Conservation (phyloP, 2,329 filamentous ascomycete genomes). For the Diaporthe batatas region DNA sequence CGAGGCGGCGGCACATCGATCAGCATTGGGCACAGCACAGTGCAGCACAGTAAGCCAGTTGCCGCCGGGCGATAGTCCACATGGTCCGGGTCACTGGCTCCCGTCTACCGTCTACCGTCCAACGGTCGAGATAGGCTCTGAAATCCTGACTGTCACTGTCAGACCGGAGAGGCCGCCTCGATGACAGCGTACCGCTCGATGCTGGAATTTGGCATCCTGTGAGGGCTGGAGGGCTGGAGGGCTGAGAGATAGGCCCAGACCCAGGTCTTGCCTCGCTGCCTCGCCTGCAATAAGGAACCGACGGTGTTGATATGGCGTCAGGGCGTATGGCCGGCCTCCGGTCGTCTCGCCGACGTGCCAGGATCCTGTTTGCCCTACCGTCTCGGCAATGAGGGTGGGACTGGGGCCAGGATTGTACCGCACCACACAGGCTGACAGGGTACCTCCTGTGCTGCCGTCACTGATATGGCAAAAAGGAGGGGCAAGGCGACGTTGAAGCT, state of each 20-base stretch:
- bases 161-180: background rate
- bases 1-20: slow-evolving; percentile 25
- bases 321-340: background rate
- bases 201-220: background rate
- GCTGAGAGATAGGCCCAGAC: background rate
- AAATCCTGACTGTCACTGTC: slow-evolving; percentile 1
- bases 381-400: too few relatives aligned
- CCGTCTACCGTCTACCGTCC: background rate
- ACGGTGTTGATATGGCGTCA: background rate
- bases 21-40: slow-evolving; percentile 41
- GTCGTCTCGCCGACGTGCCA: background rate
- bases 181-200: background rate
- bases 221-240: background rate
- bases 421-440: background rate
- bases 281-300: background rate
- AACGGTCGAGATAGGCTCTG: slow-evolving; percentile 8
- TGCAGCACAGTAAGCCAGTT: slow-evolving; percentile 43
- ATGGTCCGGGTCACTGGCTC: slow-evolving; percentile 35
- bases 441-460: slow-evolving; percentile 11
- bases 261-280: background rate
- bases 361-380: background rate
- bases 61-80: slow-evolving; percentile 33
- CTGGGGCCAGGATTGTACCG: background rate
- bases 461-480: slow-evolving; percentile 28
- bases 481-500: slow-evolving; percentile 41